These are phyloP conservation scores for Eucalyptus melliodora DNA, from an alignment of 345 rosid genomes.

Conservation along the genomic window DNA sequence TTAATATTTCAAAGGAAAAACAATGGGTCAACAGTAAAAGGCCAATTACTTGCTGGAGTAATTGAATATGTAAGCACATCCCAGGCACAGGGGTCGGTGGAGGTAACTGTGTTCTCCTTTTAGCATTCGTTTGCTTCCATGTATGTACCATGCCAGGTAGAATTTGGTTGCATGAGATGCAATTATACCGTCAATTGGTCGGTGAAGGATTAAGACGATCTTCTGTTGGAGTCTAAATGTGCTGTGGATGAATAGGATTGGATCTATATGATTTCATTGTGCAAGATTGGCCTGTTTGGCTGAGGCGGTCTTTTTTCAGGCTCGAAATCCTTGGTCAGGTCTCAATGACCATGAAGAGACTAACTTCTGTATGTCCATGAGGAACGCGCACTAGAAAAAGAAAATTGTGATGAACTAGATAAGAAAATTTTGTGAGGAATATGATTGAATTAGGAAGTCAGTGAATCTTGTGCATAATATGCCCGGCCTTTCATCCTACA, in stretches of 20 bases:
- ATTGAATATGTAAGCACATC: neutral
- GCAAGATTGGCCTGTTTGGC: neutral
- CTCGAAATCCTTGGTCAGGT: neutral
- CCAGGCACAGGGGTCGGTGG: neutral
- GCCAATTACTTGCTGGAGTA: neutral
- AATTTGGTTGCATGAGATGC: neutral
- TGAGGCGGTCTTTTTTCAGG: neutral
- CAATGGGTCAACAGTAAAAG: neutral
- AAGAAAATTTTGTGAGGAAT: neutral
- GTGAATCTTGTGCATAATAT: neutral
- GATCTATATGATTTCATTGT: neutral
- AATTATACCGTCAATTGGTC: neutral
- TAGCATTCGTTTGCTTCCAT: neutral
- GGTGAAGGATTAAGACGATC: neutral
- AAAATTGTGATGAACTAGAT: neutral
- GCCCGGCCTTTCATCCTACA: neutral
- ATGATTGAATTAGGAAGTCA: neutral
- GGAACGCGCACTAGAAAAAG: neutral
- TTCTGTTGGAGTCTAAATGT: neutral
- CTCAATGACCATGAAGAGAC: neutral
- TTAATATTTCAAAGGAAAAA: neutral
- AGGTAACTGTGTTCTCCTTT: neutral
- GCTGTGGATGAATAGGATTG: neutral
- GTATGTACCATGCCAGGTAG: neutral
- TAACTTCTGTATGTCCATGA: neutral